Evolutionary conservation across 2,329 filamentous ascomycete species (phyloP).

Genomic region (Dothideomycetidae sp.): DNA sequence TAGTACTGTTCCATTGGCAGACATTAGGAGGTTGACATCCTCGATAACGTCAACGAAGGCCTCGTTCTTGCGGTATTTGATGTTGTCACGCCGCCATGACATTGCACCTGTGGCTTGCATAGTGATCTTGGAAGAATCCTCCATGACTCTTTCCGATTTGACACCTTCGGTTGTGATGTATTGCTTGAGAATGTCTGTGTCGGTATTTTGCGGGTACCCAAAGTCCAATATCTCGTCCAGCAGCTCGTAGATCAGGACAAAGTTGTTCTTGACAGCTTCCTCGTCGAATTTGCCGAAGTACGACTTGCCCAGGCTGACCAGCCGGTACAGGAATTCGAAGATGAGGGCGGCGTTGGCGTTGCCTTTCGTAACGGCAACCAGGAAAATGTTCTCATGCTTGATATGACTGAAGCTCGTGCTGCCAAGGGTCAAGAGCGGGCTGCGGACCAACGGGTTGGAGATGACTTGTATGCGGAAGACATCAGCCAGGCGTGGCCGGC

Average conservation of each 20-base stretch:
- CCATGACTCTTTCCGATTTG: conserved; percentile 59
- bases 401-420: conserved; percentile 99
- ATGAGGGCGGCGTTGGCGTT: conserved; percentile 97
- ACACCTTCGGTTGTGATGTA: conserved; percentile 99
- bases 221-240: conserved; percentile 98
- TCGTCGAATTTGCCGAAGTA: conserved; percentile 99
- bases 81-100: conserved; percentile 92
- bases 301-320: conserved; percentile 78
- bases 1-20: conserved; percentile 86
- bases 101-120: conserved; percentile 97
- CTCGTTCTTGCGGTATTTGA: conserved; percentile 99
- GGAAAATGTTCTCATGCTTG: conserved; percentile 97
- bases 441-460: conserved; percentile 92
- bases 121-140: conserved; percentile 94
- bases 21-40: conserved; percentile 97
- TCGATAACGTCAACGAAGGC: conserved; percentile 99
- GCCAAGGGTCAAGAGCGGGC: conserved; percentile 89
- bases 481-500: conserved; percentile 89
- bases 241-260: conserved; percentile 94
- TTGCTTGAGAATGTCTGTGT: conserved; percentile 98
- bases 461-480: conserved; percentile 99
- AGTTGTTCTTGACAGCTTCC: conserved; percentile 99
- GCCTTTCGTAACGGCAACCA: conserved; percentile 95
- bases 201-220: conserved; percentile 96
- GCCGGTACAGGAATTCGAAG: conserved; percentile 91